Evolutionary conservation across 2,329 filamentous ascomycete species (phyloP), one percentile per base, ranked within the genome.

Genomic region (Colletotrichum sp.): DNA sequence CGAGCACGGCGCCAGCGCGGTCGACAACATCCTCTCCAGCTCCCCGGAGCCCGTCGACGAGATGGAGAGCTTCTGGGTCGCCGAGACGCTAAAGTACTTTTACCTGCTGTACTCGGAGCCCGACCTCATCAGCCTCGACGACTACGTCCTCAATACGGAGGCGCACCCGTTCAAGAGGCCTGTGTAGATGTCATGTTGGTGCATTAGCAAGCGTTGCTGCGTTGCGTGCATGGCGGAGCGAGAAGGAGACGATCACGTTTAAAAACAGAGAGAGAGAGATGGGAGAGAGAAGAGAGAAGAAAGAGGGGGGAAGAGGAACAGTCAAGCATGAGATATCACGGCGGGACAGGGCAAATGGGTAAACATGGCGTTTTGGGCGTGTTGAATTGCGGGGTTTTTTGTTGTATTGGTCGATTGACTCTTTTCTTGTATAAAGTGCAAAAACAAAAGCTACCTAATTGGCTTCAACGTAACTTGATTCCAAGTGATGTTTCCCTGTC

Each of bases 21-120:
- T 97, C 71, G 84, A 88, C 64, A 91, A 95, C 80, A 93, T 96
- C 14, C 84, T 89, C 28, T 72, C 77, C 7, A 74, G 83, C 2
- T 83, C 88, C 21, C 84, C 88, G 1, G 80, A 80, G 12, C 85
- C 89, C 71, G 82, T 84, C 52, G 91, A 96, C 82, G 87, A 89
- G 79, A 96, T 96, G 94, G 94, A 98, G 86, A 96, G 94, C 81
- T 98, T 98, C 84, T 98, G 96, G 95, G 88, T 95, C 76, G 94
- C 94, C 5, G 96, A 98, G 88, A 98, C 95, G 55, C 87, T 98
- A 79, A 98, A 98, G 87, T 98, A 98, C 82, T 98, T 97, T 79
- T 98, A 95, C 83, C 84, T 98, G 72, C 88, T 98, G 66, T 98
- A 95, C 83, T 92, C 92, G 26, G 84, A 92, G 72, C 93, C 94